phyloP scores from a whole-genome alignment of 108 stramenopile genomes.

The Nitzschia sp. region DNA sequence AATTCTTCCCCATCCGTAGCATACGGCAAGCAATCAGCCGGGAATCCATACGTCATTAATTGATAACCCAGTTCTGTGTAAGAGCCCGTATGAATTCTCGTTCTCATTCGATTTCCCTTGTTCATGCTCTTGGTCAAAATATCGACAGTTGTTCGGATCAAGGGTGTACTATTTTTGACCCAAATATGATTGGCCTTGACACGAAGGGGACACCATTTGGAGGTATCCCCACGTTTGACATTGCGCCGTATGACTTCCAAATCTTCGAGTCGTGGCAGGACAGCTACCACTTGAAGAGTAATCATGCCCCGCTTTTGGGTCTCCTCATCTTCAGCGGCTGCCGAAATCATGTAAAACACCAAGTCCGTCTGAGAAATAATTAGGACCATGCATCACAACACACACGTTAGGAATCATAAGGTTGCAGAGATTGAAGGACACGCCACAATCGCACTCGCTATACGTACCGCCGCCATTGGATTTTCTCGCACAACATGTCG shows the following conservation, averaged over 20 bases:
- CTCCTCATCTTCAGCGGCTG: constrained; percentile 5
- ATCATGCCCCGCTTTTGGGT: constrained; percentile 15
- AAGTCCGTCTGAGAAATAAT: not conserved
- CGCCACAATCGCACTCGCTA: not conserved
- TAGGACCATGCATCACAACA: not conserved
- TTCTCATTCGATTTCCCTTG: not conserved
- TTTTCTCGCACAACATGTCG: not conserved
- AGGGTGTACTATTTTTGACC: not conserved
- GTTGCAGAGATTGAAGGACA: not conserved
- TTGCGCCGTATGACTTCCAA: not conserved
- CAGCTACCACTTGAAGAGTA: not conserved
- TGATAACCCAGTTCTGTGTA: not conserved
- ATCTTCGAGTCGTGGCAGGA: not conserved
- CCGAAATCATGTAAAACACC: constrained; percentile 1
- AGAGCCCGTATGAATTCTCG: constrained; percentile 3
- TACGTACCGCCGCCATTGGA: not conserved
- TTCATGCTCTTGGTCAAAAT: not conserved
- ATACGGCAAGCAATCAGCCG: not conserved
- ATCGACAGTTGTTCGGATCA: not conserved
- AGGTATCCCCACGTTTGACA: not conserved
- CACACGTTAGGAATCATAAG: not conserved
- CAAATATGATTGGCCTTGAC: not conserved
- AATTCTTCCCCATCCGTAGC: constrained; percentile 8
- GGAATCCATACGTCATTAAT: constrained; percentile 3
- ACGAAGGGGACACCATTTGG: not conserved